A percentile compares a stretch with the other conserved stretches of the same genome.
Evolutionary conservation across 768 basidiomycete species (phyloP).

Genomic region (Podaxis sp.): DNA sequence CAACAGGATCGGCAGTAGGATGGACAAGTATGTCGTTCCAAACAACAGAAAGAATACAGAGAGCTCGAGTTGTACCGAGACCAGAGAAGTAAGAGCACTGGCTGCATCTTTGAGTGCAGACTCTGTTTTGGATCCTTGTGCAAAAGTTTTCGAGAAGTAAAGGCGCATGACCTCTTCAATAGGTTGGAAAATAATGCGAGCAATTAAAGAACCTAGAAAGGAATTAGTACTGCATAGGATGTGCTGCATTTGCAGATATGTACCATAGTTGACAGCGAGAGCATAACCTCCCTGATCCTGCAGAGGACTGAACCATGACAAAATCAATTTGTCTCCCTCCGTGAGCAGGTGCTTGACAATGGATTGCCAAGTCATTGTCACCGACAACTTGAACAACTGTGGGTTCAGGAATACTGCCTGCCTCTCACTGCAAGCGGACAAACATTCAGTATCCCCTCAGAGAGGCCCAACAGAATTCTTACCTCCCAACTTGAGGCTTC

Average conservation of each 20-base stretch:
- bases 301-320: slow-evolving; percentile 81
- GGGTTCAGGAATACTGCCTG: slow-evolving; percentile 28
- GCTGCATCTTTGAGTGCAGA: slow-evolving; percentile 40
- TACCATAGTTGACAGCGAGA: slow-evolving; percentile 93
- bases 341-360: slow-evolving; percentile 93
- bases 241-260: slow-evolving; percentile 19
- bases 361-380: slow-evolving; percentile 86
- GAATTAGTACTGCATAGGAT: not conserved
- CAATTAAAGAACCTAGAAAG: slow-evolving; percentile 78
- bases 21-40: slow-evolving; percentile 70
- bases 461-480: not conserved
- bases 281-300: slow-evolving; percentile 94
- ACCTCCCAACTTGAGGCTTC: slow-evolving; percentile 5
- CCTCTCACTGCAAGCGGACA: slow-evolving; percentile 8
- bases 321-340: slow-evolving; percentile 89
- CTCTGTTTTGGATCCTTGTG: slow-evolving; percentile 16
- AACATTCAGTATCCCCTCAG: not conserved
- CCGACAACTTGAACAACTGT: slow-evolving; percentile 57
- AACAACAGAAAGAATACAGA: slow-evolving; percentile 73
- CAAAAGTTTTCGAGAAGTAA: slow-evolving; percentile 75
- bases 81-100: slow-evolving; percentile 51
- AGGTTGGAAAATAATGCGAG: slow-evolving; percentile 92
- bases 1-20: slow-evolving; percentile 67
- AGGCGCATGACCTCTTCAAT: slow-evolving; percentile 91
- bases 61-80: slow-evolving; percentile 65